A percentile compares a stretch with the other conserved stretches of the same genome.
These are phyloP conservation scores for Cynara cardunculus DNA, from an alignment of 129 eudicot species.

Conservation along the genomic window DNA sequence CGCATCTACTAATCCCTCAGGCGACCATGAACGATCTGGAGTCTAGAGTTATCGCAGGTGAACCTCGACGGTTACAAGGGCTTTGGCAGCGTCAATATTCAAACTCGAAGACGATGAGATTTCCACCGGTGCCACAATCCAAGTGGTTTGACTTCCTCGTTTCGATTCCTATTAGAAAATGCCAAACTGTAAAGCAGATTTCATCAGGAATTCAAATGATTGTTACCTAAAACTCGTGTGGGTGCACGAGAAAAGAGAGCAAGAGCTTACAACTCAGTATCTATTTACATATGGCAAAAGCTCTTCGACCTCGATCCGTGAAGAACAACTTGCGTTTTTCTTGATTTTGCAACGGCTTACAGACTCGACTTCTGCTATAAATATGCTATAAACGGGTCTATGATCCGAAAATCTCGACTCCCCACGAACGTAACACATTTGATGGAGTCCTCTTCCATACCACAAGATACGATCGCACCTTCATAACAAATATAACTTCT, in stretches of 20 bases:
- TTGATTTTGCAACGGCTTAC: slow-evolving; percentile 56
- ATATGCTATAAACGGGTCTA: slow-evolving; percentile 74
- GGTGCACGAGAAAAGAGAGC: background rate
- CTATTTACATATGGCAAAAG: slow-evolving; percentile 50
- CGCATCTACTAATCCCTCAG: too few species aligned
- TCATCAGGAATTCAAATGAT: background rate
- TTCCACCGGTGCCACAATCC: too few species aligned
- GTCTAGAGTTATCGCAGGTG: too few species aligned
- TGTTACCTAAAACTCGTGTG: background rate
- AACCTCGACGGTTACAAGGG: too few species aligned
- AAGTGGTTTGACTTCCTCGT: background rate
- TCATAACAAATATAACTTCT: slow-evolving; percentile 11
- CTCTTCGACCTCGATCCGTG: slow-evolving; percentile 85
- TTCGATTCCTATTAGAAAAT: background rate
- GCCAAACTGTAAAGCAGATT: background rate
- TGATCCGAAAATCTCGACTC: slow-evolving; percentile 88
- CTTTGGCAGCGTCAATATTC: too few species aligned
- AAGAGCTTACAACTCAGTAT: slow-evolving; percentile 25
- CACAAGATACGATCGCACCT: slow-evolving; percentile 98
- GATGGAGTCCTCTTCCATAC: slow-evolving; percentile 76
- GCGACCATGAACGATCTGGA: too few species aligned
- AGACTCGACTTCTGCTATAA: slow-evolving; percentile 83
- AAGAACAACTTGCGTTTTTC: slow-evolving; percentile 53
- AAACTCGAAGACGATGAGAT: too few species aligned
- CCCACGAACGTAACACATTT: slow-evolving; percentile 78